A percentile compares a stretch with the other conserved stretches of the same genome.
These are phyloP conservation scores for Malus hybrid DNA, from an alignment of 331 rosid species.

Conservation along the genomic window DNA sequence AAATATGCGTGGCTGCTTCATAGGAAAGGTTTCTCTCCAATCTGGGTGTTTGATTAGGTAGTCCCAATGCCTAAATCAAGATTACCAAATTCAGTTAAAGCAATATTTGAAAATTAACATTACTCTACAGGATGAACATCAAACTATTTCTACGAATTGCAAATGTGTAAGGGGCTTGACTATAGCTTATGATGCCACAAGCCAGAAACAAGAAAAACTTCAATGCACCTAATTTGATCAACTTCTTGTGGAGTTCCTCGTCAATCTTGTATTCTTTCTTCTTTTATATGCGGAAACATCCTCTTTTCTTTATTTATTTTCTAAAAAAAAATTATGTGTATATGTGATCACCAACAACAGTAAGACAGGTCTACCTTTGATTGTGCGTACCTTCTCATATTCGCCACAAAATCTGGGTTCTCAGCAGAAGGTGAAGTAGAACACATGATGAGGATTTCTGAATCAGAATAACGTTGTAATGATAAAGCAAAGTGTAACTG, in stretches of 20 bases:
- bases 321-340: too few species aligned
- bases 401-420: slow-evolving; percentile 64
- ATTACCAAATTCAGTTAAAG: not conserved
- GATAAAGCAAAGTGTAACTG: slow-evolving; percentile 27
- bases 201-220: not conserved
- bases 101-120: not conserved
- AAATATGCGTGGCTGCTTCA: slow-evolving; percentile 52
- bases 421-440: slow-evolving; percentile 86
- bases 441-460: slow-evolving; percentile 56
- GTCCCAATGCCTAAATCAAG: slow-evolving; percentile 45
- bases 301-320: not conserved
- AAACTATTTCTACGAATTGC: not conserved
- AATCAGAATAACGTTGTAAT: slow-evolving; percentile 41
- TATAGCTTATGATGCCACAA: not conserved
- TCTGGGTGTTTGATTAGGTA: slow-evolving; percentile 65
- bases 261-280: too few species aligned
- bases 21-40: slow-evolving; percentile 65
- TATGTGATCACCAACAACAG: not conserved
- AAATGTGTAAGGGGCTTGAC: not conserved
- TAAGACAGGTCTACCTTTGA: not conserved
- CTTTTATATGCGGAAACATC: not conserved
- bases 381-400: slow-evolving; percentile 48
- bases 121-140: not conserved
- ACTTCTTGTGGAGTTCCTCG: not conserved
- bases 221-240: not conserved